Evolutionary conservation across 495 filamentous ascomycete species (phyloP).

Genomic region (Letharia lupina): DNA sequence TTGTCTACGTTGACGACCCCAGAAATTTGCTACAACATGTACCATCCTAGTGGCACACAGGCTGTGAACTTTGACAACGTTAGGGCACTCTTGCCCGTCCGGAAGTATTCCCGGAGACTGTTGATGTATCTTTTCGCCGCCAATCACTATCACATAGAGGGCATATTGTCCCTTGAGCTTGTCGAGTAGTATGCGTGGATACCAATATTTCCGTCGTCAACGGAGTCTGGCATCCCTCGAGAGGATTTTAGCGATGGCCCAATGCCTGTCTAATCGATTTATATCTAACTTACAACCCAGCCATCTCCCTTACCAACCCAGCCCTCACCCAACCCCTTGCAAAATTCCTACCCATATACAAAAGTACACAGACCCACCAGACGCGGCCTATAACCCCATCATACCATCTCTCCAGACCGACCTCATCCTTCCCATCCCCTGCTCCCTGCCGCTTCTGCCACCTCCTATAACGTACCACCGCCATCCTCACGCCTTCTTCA

Average conservation of each 20-base stretch:
- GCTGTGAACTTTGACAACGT: background rate
- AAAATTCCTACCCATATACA: slow-evolving; percentile 24
- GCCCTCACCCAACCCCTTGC: slow-evolving; percentile 26
- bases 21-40: no score
- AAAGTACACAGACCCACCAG: slow-evolving; percentile 23
- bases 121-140: no score
- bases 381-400: slow-evolving; percentile 20
- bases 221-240: background rate
- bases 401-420: slow-evolving; percentile 19
- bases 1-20: background rate
- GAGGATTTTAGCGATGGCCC: background rate
- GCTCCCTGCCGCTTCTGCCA: background rate
- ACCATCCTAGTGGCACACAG: background rate
- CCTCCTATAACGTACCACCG: slow-evolving; percentile 6
- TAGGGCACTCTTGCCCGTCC: background rate
- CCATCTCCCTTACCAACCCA: slow-evolving; percentile 26
- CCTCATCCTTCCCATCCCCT: background rate
- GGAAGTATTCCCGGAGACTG: no score
- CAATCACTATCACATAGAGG: no score
- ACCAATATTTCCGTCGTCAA: background rate
- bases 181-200: background rate
- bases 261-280: background rate
- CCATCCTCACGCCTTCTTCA: slow-evolving; percentile 21
- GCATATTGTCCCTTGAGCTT: background rate
- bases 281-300: slow-evolving; percentile 15